These are phyloP conservation scores for Mycena sp. DNA, from an alignment of 1,284 basidiomycete species.

Conservation along the genomic window DNA sequence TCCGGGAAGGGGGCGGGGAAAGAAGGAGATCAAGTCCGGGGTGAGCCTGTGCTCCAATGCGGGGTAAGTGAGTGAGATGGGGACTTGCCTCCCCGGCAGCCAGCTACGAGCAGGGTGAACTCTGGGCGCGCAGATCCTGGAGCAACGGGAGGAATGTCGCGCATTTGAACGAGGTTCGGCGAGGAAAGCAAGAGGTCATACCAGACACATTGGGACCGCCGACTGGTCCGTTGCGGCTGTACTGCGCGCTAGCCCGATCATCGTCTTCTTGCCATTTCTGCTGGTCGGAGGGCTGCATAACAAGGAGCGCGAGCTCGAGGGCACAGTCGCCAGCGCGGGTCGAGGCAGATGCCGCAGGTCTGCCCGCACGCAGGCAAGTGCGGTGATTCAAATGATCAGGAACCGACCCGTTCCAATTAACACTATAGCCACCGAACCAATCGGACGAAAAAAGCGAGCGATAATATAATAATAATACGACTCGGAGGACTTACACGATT, in stretches of 20 bases:
- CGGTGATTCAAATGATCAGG: slow-evolving; percentile 41
- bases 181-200: slow-evolving; percentile 32
- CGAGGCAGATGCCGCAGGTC: slow-evolving; percentile 47
- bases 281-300: slow-evolving; percentile 56
- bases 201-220: slow-evolving; percentile 29
- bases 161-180: slow-evolving; percentile 31
- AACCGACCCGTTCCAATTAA: slow-evolving; percentile 48
- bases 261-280: slow-evolving; percentile 53
- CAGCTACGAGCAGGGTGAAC: slow-evolving; percentile 82
- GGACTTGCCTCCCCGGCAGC: slow-evolving; percentile 59
- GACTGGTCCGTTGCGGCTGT: slow-evolving; percentile 43
- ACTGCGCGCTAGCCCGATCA: slow-evolving; percentile 19
- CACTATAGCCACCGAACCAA: neutral
- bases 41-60: no score
- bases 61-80: slow-evolving; percentile 27
- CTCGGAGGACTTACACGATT: neutral
- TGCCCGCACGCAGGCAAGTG: slow-evolving; percentile 52
- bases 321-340: slow-evolving; percentile 52
- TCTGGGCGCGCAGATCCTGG: slow-evolving; percentile 48
- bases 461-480: neutral
- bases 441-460: neutral
- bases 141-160: slow-evolving; percentile 18
- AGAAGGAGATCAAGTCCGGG: no score
- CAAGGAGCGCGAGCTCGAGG: slow-evolving; percentile 25
- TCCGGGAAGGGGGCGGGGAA: no score